phyloP scores from a whole-genome alignment of 805 yeast genomes.

The Spathaspora arborariae region DNA sequence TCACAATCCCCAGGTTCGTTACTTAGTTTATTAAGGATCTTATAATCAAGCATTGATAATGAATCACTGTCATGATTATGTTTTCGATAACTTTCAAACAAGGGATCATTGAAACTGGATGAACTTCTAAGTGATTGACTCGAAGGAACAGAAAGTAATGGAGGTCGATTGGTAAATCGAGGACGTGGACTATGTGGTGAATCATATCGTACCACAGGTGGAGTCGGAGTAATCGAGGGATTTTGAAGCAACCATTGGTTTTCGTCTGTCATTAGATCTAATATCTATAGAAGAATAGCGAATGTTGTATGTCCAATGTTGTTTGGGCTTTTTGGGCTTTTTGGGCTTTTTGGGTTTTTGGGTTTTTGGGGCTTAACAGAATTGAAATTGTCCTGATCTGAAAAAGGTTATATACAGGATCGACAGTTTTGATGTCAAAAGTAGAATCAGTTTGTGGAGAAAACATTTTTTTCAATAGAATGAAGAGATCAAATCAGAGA shows the following conservation, averaged over 20 bases:
- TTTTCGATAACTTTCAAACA: conserved; percentile 11
- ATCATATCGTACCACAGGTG: conserved; percentile 2
- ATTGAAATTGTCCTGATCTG: too few relatives aligned
- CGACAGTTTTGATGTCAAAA: too few relatives aligned
- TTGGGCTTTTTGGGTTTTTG: too few relatives aligned
- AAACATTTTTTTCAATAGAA: too few relatives aligned
- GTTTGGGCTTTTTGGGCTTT: not conserved
- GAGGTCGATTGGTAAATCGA: conserved; percentile 16
- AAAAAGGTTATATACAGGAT: too few relatives aligned
- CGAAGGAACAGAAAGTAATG: conserved; percentile 25
- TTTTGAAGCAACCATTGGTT: conserved; percentile 6
- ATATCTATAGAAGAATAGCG: not conserved
- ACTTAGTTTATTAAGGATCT: conserved; percentile 8
- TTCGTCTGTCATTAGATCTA: conserved; percentile 8
- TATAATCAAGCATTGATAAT: conserved; percentile 9
- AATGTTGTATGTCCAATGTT: not conserved
- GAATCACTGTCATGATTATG: conserved; percentile 7
- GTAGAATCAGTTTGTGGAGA: too few relatives aligned
- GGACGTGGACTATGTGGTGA: conserved; percentile 1
- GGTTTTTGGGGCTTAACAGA: too few relatives aligned
- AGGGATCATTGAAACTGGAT: conserved; percentile 15
- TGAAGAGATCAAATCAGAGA: too few relatives aligned
- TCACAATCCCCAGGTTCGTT: not conserved
- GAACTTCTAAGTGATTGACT: conserved; percentile 19
- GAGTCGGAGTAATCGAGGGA: not conserved